These are phyloP conservation scores for Acanthochlamys bracteata DNA, from an alignment of 106 monocot species.

Conservation along the genomic window DNA sequence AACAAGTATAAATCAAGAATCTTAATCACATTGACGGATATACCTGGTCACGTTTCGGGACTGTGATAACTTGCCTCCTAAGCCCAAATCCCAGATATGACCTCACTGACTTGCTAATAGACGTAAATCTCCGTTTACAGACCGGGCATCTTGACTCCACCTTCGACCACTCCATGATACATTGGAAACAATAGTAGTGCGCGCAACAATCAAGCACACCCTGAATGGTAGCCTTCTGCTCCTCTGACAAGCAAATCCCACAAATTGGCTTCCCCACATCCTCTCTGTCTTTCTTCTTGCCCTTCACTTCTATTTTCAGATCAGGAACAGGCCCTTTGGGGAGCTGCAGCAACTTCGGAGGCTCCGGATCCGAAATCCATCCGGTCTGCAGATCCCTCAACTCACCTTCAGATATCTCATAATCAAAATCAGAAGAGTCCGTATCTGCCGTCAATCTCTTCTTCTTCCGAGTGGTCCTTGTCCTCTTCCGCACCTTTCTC, in stretches of 20 bases:
- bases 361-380: slow-evolving; percentile 7
- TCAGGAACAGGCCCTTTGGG: not conserved
- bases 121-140: slow-evolving; percentile 67
- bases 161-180: slow-evolving; percentile 89
- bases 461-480: slow-evolving; percentile 2
- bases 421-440: slow-evolving; percentile 22
- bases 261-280: slow-evolving; percentile 46
- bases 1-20: not conserved
- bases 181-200: slow-evolving; percentile 77
- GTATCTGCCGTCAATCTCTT: slow-evolving; percentile 9
- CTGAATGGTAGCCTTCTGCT: slow-evolving; percentile 42
- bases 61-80: slow-evolving; percentile 41
- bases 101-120: slow-evolving; percentile 45
- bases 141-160: slow-evolving; percentile 77
- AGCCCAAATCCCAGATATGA: slow-evolving; percentile 29
- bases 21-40: not conserved
- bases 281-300: slow-evolving; percentile 34
- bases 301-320: slow-evolving; percentile 26
- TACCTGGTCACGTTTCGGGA: slow-evolving; percentile 91
- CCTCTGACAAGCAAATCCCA: slow-evolving; percentile 81
- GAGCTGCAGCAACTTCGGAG: slow-evolving; percentile 2
- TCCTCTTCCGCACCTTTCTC: slow-evolving; percentile 6
- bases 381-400: slow-evolving; percentile 21
- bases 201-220: slow-evolving; percentile 66
- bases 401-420: slow-evolving; percentile 27